These are phyloP conservation scores for Aspergillus thermomutatus DNA, from an alignment of 2,329 filamentous ascomycete species.

Conservation along the genomic window DNA sequence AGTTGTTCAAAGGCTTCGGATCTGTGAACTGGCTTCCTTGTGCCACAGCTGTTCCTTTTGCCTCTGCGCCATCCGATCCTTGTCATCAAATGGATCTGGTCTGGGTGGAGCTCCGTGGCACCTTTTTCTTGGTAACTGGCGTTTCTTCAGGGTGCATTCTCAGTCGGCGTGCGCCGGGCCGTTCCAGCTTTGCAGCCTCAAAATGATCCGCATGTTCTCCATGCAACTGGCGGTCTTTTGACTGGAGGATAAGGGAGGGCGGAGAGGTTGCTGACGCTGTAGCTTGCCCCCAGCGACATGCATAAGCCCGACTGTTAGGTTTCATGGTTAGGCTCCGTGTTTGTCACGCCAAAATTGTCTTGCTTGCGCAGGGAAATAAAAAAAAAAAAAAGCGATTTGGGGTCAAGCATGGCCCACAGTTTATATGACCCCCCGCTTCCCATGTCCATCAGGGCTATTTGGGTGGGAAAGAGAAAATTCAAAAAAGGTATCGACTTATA, in stretches of 20 bases:
- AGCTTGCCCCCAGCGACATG: conserved; percentile 32
- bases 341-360: conserved; percentile 24
- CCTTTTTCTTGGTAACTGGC: conserved; percentile 26
- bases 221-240: conserved; percentile 26
- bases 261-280: conserved; percentile 28
- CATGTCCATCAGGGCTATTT: conserved; percentile 24
- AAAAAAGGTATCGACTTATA: neutral
- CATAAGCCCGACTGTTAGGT: conserved; percentile 38
- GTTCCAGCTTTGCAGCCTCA: conserved; percentile 45
- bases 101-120: conserved; percentile 21
- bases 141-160: conserved; percentile 36
- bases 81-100: conserved; percentile 20
- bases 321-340: conserved; percentile 37
- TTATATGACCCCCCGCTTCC: conserved; percentile 38
- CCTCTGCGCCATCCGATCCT: conserved; percentile 11
- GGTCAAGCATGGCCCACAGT: conserved; percentile 31
- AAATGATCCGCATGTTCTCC: conserved; percentile 40
- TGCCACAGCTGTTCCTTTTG: conserved; percentile 18
- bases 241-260: conserved; percentile 32
- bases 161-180: conserved; percentile 44
- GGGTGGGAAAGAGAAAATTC: neutral
- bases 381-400: conserved; percentile 9
- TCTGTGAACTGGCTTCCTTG: conserved; percentile 17
- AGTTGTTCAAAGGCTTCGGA: conserved; percentile 24
- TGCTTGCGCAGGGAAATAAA: conserved; percentile 14